These are phyloP conservation scores for Phytophthora syringae DNA, from an alignment of 352 stramenopile genomes.

Conservation along the genomic window DNA sequence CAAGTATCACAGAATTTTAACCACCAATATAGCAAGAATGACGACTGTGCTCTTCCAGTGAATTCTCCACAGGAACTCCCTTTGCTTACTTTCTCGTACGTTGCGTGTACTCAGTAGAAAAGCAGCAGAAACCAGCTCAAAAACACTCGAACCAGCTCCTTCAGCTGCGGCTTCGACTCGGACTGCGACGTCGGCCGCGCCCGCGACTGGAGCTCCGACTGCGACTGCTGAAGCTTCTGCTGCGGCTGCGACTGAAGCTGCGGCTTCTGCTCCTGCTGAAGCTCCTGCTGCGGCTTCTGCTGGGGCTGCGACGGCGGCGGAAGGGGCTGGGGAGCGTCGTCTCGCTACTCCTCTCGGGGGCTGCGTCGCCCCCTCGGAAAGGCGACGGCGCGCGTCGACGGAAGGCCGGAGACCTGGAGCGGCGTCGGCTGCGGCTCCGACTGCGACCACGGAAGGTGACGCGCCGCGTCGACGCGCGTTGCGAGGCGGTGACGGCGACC, in stretches of 20 bases:
- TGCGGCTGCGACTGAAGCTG: slow-evolving; percentile 28
- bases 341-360: slow-evolving; percentile 34
- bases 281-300: slow-evolving; percentile 36
- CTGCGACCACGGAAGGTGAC: slow-evolving; percentile 59
- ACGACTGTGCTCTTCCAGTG: no score
- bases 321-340: slow-evolving; percentile 45
- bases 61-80: no score
- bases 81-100: no score
- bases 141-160: slow-evolving; percentile 19
- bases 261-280: slow-evolving; percentile 30
- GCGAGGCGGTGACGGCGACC: slow-evolving; percentile 18
- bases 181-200: slow-evolving; percentile 22
- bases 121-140: slow-evolving; percentile 23
- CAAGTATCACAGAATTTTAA: no score
- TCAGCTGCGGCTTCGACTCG: slow-evolving; percentile 39
- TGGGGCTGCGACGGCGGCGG: slow-evolving; percentile 38
- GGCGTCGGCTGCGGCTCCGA: slow-evolving; percentile 46
- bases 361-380: slow-evolving; percentile 43
- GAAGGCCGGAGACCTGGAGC: slow-evolving; percentile 46
- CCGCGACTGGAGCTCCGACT: slow-evolving; percentile 47
- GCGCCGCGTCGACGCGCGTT: slow-evolving; percentile 28
- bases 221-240: slow-evolving; percentile 40
- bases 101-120: slow-evolving; percentile 42
- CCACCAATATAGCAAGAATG: no score
- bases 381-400: slow-evolving; percentile 49